Evolutionary conservation across 148 eudicot species (phyloP).

Genomic region (Oxyria digyna): DNA sequence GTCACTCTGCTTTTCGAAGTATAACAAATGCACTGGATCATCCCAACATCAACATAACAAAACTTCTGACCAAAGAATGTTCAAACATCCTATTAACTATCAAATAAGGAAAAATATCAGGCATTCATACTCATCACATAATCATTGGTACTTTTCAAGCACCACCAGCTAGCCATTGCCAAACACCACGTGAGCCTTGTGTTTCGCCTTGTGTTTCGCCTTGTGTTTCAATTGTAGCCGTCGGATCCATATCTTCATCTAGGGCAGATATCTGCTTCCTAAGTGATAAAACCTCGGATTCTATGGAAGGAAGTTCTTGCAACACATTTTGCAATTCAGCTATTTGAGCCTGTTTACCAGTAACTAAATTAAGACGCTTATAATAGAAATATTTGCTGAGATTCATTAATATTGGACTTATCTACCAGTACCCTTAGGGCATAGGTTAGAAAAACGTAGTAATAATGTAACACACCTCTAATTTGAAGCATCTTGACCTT

Average conservation of each 20-base stretch:
- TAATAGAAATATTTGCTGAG: too few species aligned
- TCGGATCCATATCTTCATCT: constrained; percentile 48
- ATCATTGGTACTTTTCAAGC: constrained; percentile 8
- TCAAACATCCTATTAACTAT: neutral
- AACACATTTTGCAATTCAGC: constrained; percentile 59
- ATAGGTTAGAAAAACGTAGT: too few species aligned
- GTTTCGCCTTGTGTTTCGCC: constrained; percentile 35
- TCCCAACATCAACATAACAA: neutral
- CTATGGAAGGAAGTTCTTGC: constrained; percentile 58
- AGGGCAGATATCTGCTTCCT: constrained; percentile 53
- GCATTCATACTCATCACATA: neutral
- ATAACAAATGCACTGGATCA: neutral
- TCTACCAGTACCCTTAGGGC: too few species aligned
- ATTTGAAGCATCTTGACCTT: constrained; percentile 84
- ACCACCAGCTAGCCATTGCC: constrained; percentile 65
- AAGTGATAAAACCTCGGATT: constrained; percentile 58
- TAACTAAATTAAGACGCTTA: neutral
- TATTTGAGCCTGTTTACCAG: constrained; percentile 64
- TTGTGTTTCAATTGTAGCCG: constrained; percentile 29
- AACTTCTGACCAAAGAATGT: neutral
- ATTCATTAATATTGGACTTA: too few species aligned
- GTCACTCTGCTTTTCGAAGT: neutral
- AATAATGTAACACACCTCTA: constrained; percentile 84
- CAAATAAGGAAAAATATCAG: neutral
- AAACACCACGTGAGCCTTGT: constrained; percentile 71